phyloP scores from a whole-genome alignment of 202 grass and related monocot species.

The Panicum hallii region DNA sequence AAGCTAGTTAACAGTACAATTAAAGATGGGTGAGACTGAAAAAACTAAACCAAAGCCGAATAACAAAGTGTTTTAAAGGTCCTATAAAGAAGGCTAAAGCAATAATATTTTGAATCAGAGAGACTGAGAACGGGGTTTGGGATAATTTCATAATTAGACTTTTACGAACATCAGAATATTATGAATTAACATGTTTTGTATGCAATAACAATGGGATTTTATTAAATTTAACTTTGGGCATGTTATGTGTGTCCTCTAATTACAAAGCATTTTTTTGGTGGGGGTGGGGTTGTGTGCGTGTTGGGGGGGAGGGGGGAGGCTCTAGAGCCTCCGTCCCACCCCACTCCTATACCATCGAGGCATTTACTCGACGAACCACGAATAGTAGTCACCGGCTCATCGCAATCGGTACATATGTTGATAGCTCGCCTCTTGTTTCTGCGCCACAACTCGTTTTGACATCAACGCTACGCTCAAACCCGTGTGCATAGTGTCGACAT shows the following conservation, averaged over 20 bases:
- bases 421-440: background rate
- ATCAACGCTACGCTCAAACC: background rate
- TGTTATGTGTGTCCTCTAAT: background rate
- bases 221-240: no score
- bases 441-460: background rate
- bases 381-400: background rate
- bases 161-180: background rate
- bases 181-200: background rate
- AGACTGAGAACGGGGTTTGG: no score
- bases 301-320: no score
- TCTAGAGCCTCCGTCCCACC: no score
- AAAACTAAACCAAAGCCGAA: background rate
- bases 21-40: background rate
- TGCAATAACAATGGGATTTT: background rate
- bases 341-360: background rate
- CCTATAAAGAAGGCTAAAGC: background rate
- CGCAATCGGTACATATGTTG: background rate
- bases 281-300: no score
- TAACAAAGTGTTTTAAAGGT: background rate
- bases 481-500: background rate
- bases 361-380: accelerated
- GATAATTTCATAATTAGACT: background rate
- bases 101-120: background rate
- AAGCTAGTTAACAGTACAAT: background rate
- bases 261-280: no score